phyloP scores from a whole-genome alignment of 495 filamentous ascomycete genomes.

The Penicillium odoratum region DNA sequence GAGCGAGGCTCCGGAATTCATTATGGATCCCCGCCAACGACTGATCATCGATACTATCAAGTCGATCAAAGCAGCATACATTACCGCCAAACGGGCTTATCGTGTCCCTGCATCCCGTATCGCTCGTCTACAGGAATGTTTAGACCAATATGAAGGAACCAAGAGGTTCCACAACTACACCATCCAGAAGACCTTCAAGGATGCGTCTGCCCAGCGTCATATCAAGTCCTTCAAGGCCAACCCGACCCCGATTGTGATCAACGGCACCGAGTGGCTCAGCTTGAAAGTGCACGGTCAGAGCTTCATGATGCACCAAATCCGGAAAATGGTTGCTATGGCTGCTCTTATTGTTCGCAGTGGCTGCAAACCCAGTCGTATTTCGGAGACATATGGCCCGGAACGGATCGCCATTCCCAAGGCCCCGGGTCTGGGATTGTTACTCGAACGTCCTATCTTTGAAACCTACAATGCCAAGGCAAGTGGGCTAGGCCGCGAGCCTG shows the following conservation, averaged over 20 bases:
- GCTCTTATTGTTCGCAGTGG: constrained; percentile 81
- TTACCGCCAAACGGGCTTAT: constrained; percentile 75
- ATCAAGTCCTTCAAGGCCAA: constrained; percentile 86
- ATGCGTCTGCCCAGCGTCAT: constrained; percentile 79
- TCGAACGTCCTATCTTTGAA: constrained; percentile 89
- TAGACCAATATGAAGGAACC: constrained; percentile 75
- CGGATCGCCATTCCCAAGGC: constrained; percentile 91
- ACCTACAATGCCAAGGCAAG: constrained; percentile 68
- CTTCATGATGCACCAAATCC: constrained; percentile 99
- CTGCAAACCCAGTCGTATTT: constrained; percentile 62
- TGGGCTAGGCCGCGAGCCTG: constrained; percentile 57
- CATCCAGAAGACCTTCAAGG: constrained; percentile 74
- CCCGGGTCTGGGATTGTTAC: constrained; percentile 79
- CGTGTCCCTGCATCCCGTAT: constrained; percentile 72
- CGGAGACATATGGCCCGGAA: constrained; percentile 62
- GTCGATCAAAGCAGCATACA: constrained; percentile 73
- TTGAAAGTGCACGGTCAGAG: constrained; percentile 95
- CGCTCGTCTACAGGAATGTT: constrained; percentile 65
- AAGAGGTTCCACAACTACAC: constrained; percentile 96
- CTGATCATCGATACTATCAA: constrained; percentile 63
- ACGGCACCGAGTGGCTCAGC: constrained; percentile 91
- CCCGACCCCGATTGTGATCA: constrained; percentile 71
- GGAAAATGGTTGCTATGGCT: constrained; percentile 97
- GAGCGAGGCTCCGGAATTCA: constrained; percentile 19
- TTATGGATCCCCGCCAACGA: constrained; percentile 28